These are phyloP conservation scores for Arthrobotrys megalospora DNA, from an alignment of 2,329 filamentous ascomycete genomes.

Conservation along the genomic window DNA sequence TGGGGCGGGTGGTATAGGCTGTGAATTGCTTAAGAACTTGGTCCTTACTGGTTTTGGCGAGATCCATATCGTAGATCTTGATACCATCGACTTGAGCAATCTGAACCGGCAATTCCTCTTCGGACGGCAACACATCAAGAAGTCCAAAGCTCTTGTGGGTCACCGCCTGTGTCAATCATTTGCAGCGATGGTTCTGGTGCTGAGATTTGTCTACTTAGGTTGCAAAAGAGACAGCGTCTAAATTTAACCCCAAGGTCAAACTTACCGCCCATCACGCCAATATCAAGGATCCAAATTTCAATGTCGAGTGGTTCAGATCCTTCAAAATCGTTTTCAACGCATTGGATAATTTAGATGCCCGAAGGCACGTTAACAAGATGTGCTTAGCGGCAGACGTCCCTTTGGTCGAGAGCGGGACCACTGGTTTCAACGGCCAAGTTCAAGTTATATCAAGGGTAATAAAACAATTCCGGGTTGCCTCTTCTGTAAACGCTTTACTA, in stretches of 20 bases:
- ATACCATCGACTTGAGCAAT: slow-evolving; percentile 98
- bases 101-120: slow-evolving; percentile 98
- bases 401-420: slow-evolving; percentile 95
- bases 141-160: slow-evolving; percentile 89
- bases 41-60: slow-evolving; percentile 92
- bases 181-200: not conserved
- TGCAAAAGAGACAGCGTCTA: slow-evolving; percentile 89
- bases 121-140: slow-evolving; percentile 96
- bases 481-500: not conserved
- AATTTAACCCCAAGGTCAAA: slow-evolving; percentile 89
- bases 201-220: slow-evolving; percentile 73
- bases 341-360: slow-evolving; percentile 92
- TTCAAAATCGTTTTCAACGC: slow-evolving; percentile 96
- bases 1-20: slow-evolving; percentile 96
- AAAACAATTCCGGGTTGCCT: slow-evolving; percentile 11
- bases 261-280: slow-evolving; percentile 93
- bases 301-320: slow-evolving; percentile 85
- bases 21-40: slow-evolving; percentile 96
- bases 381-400: slow-evolving; percentile 91
- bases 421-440: slow-evolving; percentile 96
- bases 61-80: slow-evolving; percentile 94
- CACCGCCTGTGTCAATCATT: slow-evolving; percentile 18
- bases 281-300: slow-evolving; percentile 91
- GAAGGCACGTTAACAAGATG: slow-evolving; percentile 97
- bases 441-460: slow-evolving; percentile 89